A percentile compares a stretch with the other conserved stretches of the same genome.
Conservation (phyloP, 2,329 filamentous ascomycete species). For the Fusarium coffeatum region DNA sequence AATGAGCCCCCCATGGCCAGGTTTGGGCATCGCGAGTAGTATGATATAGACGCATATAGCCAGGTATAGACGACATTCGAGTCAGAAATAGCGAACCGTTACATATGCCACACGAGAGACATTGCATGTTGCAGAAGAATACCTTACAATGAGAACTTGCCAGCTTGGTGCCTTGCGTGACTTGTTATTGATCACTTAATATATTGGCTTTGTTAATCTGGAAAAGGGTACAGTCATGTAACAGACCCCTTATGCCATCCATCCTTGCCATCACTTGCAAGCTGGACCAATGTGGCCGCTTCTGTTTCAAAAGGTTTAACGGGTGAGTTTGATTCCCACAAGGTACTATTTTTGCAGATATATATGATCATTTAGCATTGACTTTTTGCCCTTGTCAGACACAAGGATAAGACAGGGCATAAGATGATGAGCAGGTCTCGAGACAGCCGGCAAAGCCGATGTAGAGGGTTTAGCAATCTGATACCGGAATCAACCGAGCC, state of each 20-base stretch:
- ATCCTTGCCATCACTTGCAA: not conserved
- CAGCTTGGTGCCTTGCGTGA: not conserved
- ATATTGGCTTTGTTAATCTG: no score
- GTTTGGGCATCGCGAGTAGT: no score
- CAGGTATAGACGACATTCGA: not conserved
- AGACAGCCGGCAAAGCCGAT: conserved; percentile 16
- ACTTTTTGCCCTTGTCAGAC: conserved; percentile 3
- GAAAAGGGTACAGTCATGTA: not conserved
- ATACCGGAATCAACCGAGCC: conserved; percentile 35
- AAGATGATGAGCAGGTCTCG: conserved; percentile 11
- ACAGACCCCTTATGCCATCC: not conserved
- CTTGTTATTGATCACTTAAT: not conserved
- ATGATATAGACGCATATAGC: not conserved
- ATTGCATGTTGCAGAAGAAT: not conserved
- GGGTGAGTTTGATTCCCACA: not conserved
- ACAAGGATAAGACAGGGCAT: conserved; percentile 20
- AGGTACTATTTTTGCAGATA: not conserved
- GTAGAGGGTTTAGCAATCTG: conserved; percentile 11
- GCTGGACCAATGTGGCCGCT: not conserved
- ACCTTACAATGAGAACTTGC: not conserved
- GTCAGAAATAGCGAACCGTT: not conserved
- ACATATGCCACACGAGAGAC: not conserved
- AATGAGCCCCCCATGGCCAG: not conserved
- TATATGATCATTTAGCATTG: not conserved
- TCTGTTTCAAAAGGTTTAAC: not conserved